Percentiles rank a stretch among this genome's conserved stretches.
Evolutionary conservation across 2,329 filamentous ascomycete genomes (phyloP).

Genomic region (Curvularia verruculosa): DNA sequence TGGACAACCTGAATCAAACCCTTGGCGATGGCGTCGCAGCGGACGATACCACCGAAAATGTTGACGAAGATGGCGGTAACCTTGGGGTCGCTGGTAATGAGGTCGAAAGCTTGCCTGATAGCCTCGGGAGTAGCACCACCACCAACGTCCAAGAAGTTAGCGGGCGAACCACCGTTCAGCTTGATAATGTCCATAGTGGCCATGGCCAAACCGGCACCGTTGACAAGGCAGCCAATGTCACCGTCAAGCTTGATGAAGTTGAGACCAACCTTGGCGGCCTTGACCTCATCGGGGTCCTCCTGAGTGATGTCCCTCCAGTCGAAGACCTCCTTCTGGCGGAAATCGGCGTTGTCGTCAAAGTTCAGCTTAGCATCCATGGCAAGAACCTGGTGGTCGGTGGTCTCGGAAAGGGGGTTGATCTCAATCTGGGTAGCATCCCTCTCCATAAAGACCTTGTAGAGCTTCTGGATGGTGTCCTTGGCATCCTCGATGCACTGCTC

Average conservation of each 20-base stretch:
- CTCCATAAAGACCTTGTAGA: conserved; percentile 98
- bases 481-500: conserved; percentile 96
- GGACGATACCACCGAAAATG: conserved; percentile 98
- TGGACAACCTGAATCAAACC: conserved; percentile 95
- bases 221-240: conserved; percentile 98
- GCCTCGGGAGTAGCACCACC: conserved; percentile 95
- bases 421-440: conserved; percentile 99
- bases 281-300: conserved; percentile 97
- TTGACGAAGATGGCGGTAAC: conserved; percentile 99
- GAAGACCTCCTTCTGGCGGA: conserved; percentile 97
- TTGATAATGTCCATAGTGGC: conserved; percentile 99
- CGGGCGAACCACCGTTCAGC: conserved; percentile 92
- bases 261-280: conserved; percentile 88
- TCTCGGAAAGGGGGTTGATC: conserved; percentile 99
- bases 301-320: conserved; percentile 91
- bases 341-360: conserved; percentile 99
- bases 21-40: conserved; percentile 95
- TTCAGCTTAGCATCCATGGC: conserved; percentile 99
- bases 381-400: conserved; percentile 95
- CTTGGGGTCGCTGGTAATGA: conserved; percentile 98
- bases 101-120: conserved; percentile 96
- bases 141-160: conserved; percentile 99
- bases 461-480: conserved; percentile 95
- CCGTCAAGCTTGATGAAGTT: conserved; percentile 99
- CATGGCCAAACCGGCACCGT: conserved; percentile 98